These are phyloP conservation scores for Biscogniauxia marginata DNA, from an alignment of 2,329 filamentous ascomycete genomes.

Conservation along the genomic window DNA sequence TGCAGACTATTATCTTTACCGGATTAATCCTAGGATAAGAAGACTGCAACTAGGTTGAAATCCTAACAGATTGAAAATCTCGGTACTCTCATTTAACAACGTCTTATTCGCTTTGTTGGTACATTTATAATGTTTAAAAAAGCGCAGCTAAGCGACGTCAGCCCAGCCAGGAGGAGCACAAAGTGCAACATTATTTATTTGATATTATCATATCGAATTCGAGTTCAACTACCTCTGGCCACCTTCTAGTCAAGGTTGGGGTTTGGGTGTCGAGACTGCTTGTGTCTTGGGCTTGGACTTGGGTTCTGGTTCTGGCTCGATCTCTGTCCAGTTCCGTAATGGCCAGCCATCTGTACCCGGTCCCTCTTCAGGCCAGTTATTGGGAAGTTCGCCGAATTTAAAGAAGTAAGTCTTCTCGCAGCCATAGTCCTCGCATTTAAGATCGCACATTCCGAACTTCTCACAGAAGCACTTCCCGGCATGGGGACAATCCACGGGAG, in stretches of 20 bases:
- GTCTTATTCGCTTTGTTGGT: no score
- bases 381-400: constrained; percentile 14
- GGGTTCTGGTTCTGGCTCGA: neutral
- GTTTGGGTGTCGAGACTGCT: neutral
- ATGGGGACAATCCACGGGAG: constrained; percentile 49
- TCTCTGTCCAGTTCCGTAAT: constrained; percentile 5
- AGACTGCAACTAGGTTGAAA: no score
- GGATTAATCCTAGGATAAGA: no score
- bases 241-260: neutral
- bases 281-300: neutral
- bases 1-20: no score
- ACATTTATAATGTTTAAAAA: no score
- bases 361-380: constrained; percentile 10
- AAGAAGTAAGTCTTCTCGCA: constrained; percentile 47
- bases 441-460: constrained; percentile 51
- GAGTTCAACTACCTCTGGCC: neutral
- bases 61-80: no score
- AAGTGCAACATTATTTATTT: neutral
- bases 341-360: constrained; percentile 12
- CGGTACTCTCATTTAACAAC: no score
- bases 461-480: constrained; percentile 57
- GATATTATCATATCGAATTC: neutral
- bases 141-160: no score
- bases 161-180: no score
- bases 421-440: constrained; percentile 31